Evolutionary conservation across 495 filamentous ascomycete genomes (phyloP).

Genomic region (Neurospora sp.): DNA sequence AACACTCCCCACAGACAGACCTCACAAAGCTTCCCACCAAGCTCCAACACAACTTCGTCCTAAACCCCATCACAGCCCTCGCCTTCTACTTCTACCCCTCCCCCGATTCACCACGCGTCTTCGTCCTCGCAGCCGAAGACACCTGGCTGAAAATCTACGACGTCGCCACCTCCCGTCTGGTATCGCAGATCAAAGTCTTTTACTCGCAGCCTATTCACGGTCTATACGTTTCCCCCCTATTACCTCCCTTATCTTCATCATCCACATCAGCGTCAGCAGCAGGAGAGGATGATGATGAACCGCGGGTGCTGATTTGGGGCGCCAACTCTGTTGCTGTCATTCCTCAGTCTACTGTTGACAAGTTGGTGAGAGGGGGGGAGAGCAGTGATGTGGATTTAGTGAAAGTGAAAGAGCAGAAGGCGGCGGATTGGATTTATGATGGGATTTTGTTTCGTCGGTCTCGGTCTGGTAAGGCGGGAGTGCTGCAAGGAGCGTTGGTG

Average conservation of each 20-base stretch:
- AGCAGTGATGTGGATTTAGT: not conserved
- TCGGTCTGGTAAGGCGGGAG: no score
- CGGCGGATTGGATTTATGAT: slow-evolving; percentile 78
- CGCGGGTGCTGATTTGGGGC: slow-evolving; percentile 46
- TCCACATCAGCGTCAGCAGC: not conserved
- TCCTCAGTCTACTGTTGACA: slow-evolving; percentile 11
- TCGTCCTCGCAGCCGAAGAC: slow-evolving; percentile 66
- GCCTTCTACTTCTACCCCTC: slow-evolving; percentile 35
- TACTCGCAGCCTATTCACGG: slow-evolving; percentile 58
- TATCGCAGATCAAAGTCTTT: slow-evolving; percentile 44
- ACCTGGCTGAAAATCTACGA: slow-evolving; percentile 55
- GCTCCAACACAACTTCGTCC: slow-evolving; percentile 25
- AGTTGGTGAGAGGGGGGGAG: slow-evolving; percentile 7
- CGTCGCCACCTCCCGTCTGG: slow-evolving; percentile 20
- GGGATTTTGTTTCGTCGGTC: slow-evolving; percentile 38
- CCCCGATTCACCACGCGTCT: slow-evolving; percentile 9
- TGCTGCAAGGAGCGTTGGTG: slow-evolving; percentile 39
- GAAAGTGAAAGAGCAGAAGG: slow-evolving; percentile 14
- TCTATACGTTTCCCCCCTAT: slow-evolving; percentile 33
- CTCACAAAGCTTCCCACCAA: slow-evolving; percentile 1
- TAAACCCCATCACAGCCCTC: slow-evolving; percentile 50
- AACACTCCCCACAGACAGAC: not conserved
- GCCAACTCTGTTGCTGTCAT: slow-evolving; percentile 29
- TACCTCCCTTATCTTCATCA: not conserved
- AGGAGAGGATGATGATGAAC: not conserved